Evolutionary conservation across 2,329 filamentous ascomycete genomes (phyloP), one percentile per base, ranked within the genome.

Genomic region (Pestalotiopsis sp.): DNA sequence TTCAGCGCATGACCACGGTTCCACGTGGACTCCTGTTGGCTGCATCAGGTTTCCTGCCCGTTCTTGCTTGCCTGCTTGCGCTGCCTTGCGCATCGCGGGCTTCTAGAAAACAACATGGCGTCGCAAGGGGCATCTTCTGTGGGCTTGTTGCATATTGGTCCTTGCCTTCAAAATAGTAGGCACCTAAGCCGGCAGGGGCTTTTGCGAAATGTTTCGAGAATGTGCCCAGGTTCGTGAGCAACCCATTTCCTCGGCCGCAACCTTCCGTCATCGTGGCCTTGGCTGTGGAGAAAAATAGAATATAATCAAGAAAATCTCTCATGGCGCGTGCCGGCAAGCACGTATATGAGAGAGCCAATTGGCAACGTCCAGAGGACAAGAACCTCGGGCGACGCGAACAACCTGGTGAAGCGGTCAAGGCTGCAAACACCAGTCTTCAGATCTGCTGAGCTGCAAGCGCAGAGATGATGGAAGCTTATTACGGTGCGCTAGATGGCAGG

Each of bases 1-100:
- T 17, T 59, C 45, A 36, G 57, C 57, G 59, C 59, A 38, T n/a
- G 59, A 62, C 59, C 59, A 62, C 59, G 59, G 59, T 62, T 62
- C 59, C 59, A 62, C 59, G 59, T 62, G 59, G 59, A n/a, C 45
- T 52, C 17, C 17, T 52, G 31, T 27, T 62, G n/a, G 31, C 59
- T 62, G 59, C 57, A 36, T 59, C 27, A 59, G 17, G 27, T 59
- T 59, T 25, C 57, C 23, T 59, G 23, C 11, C 57, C 57, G 57
- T 27, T 59, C 12, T 23, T 25, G 59, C 31, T 61, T n/a, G 13
- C 31, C 7, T 31, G 31, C 31, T 9, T 36, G 31, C 31, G 31
- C 31, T 36, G 31, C 59, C 59, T 40, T 4, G 57, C 23, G 9
- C 23, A 59, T 59, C 57, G 23, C 57, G 59, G 59, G 31, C 31